A percentile compares a stretch with the other conserved stretches of the same genome.
Conservation (phyloP, 1,284 basidiomycete genomes). For the Golubevia pallescens region DNA sequence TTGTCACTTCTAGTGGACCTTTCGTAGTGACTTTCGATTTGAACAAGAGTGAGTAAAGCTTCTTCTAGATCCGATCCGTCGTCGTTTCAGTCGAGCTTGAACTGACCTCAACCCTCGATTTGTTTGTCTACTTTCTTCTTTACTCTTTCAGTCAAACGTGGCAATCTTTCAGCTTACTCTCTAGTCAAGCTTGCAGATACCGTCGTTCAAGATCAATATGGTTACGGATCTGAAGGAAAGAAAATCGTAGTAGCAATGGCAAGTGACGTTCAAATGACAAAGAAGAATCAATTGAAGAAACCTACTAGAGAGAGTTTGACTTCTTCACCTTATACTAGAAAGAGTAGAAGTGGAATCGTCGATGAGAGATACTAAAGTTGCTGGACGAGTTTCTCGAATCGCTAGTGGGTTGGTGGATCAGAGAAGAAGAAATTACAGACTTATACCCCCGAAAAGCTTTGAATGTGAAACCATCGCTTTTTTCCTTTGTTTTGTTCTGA, state of each 20-base stretch:
- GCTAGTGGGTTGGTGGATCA: too few species aligned
- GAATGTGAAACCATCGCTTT: too few species aligned
- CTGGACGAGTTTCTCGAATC: too few species aligned
- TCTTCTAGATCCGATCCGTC: background rate
- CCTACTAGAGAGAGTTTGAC: conserved; percentile 76
- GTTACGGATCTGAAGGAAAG: conserved; percentile 52
- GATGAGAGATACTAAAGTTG: conserved; percentile 13
- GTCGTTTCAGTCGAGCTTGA: background rate
- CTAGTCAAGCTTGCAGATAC: conserved; percentile 46
- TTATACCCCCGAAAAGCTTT: too few species aligned
- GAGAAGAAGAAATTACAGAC: too few species aligned
- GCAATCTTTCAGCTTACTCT: conserved; percentile 48
- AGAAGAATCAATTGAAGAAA: conserved; percentile 87
- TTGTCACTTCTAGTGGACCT: conserved; percentile 93
- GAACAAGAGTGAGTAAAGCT: background rate
- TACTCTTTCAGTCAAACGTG: conserved; percentile 33
- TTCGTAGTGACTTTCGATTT: conserved; percentile 82
- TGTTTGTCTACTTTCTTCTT: too few species aligned
- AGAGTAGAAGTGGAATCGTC: conserved; percentile 26
- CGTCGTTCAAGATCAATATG: conserved; percentile 55
- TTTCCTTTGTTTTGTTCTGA: too few species aligned
- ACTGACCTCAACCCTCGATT: background rate
- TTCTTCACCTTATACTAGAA: conserved; percentile 6
- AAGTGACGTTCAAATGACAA: conserved; percentile 90
- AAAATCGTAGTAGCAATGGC: conserved; percentile 77